Percentiles rank a stretch among this genome's conserved stretches.
Evolutionary conservation across 2,329 filamentous ascomycete genomes (phyloP).

Genomic region (Cytospora leucostoma): DNA sequence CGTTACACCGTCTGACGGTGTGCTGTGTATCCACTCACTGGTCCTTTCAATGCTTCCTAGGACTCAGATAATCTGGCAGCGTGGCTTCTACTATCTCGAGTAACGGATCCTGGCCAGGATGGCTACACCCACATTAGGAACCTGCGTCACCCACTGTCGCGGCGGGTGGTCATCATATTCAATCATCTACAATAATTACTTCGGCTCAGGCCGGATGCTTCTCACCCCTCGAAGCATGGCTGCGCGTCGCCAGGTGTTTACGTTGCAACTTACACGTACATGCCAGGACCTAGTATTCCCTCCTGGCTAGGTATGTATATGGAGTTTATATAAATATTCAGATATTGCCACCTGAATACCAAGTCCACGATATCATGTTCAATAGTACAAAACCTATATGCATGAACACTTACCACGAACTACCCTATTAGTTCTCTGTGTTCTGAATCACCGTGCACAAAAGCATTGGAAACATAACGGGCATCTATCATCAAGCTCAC

Average conservation of each 20-base stretch:
- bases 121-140: slow-evolving; percentile 9
- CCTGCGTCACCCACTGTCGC: slow-evolving; percentile 28
- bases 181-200: slow-evolving; percentile 12
- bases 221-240: slow-evolving; percentile 4
- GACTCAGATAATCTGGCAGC: background rate
- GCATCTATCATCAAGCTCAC: background rate
- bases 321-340: slow-evolving; percentile 22
- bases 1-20: background rate
- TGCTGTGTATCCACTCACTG: slow-evolving; percentile 9
- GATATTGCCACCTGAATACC: slow-evolving; percentile 28
- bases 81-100: slow-evolving; percentile 1
- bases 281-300: slow-evolving; percentile 9
- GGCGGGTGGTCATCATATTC: slow-evolving; percentile 27
- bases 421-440: slow-evolving; percentile 11
- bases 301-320: slow-evolving; percentile 10
- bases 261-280: slow-evolving; percentile 28
- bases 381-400: slow-evolving; percentile 5
- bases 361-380: slow-evolving; percentile 18
- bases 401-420: background rate
- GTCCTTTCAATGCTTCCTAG: slow-evolving; percentile 9
- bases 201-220: slow-evolving; percentile 22
- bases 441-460: background rate
- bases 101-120: slow-evolving; percentile 9
- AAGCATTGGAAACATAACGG: background rate
- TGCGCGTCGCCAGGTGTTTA: slow-evolving; percentile 23